Evolutionary conservation across 176 grass and related monocot genomes (phyloP), one percentile per base, ranked within the genome.

Genomic region (Secale cereale): DNA sequence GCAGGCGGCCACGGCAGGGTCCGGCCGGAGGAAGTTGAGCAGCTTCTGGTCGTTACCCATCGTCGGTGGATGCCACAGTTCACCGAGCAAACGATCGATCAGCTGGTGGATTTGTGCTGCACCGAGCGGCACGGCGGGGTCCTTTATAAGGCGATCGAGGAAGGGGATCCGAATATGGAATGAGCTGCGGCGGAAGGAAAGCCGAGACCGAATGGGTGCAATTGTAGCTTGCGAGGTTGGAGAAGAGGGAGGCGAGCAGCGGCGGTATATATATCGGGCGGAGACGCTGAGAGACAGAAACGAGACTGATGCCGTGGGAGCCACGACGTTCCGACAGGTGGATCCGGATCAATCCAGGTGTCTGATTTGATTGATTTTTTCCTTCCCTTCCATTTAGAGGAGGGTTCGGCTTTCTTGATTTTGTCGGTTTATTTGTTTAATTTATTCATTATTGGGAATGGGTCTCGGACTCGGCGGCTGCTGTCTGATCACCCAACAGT

Each of bases 11-110:
- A 37, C 17, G 10, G 28, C 65, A 11, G 45, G 50, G 10, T 92
- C 90, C 1, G 23, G 32, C 4, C 79, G 85, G 83, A 90, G 81
- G 61, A 94, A 65, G 60, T 82, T 69, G 37, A 85, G 26, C 25
- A 87, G 85, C 39, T 91, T 87, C 81, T 22, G 76, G 63, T 23
- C 46, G 85, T n/a, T 62, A 22, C 45, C 85, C 89, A 90, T 90
- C 45, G 65, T 90, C 45, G 65, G 23, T 41, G 3, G 54, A 22
- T 57, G 19, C 54, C 54, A 65, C 26, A 30, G 8, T 1, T 65
- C 62, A 65, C 62, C 16, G 2, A 0, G 5, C 2, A 71, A 13
- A 5, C 10, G 48, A 25, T 72, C 6, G 12, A 25, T 15, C 37
- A 45, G n/a, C 10, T 70, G 2, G 4, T 40, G 22, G 35, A 2